phyloP scores from a whole-genome alignment of 306 rosid genomes.

The Gillenia trifoliata region DNA sequence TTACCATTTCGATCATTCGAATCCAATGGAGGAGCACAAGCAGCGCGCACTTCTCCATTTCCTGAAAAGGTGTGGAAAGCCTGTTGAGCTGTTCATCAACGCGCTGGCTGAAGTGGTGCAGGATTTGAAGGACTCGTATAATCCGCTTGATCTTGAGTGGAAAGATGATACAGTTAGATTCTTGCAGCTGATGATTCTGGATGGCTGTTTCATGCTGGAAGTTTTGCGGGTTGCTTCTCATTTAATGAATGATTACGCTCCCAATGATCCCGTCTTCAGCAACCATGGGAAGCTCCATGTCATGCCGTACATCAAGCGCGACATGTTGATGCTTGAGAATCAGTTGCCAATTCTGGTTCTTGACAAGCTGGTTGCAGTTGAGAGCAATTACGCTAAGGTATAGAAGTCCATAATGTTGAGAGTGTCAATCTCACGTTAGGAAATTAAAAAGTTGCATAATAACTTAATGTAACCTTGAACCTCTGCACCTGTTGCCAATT shows the following conservation, averaged over 20 bases:
- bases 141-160: conserved; percentile 32
- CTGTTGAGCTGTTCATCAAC: conserved; percentile 3
- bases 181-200: conserved; percentile 41
- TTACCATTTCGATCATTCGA: conserved; percentile 24
- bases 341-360: conserved; percentile 48
- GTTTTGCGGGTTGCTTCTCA: background rate
- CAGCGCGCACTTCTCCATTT: conserved; percentile 38
- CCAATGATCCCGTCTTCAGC: conserved; percentile 46
- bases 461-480: background rate
- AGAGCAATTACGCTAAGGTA: background rate
- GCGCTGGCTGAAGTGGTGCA: conserved; percentile 20
- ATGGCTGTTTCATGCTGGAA: conserved; percentile 57
- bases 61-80: conserved; percentile 17
- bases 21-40: conserved; percentile 44
- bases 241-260: conserved; percentile 23
- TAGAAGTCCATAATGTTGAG: background rate
- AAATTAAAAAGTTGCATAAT: no score
- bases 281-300: conserved; percentile 35
- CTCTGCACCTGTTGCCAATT: background rate
- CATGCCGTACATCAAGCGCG: conserved; percentile 31
- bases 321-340: conserved; percentile 64
- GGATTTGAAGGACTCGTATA: conserved; percentile 31
- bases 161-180: conserved; percentile 5
- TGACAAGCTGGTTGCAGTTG: conserved; percentile 25
- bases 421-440: background rate